Base-by-base conservation (phyloP, 768 basidiomycete species). In the Lentinula aciculospora region DNA sequence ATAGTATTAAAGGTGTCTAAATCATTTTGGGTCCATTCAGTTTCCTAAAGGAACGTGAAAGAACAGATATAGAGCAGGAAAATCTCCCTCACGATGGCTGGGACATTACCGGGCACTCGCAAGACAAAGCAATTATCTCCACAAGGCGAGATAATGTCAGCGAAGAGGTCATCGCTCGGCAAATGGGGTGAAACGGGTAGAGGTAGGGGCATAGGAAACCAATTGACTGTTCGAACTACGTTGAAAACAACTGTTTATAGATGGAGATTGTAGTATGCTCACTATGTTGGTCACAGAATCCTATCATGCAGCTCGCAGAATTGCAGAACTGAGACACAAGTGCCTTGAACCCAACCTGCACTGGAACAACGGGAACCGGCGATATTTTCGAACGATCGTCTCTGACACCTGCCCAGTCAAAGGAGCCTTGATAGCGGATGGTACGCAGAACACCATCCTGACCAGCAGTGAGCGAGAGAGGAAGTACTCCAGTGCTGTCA, bases 401-500 rank as follows among this genome's bases (percentile, higher is more conserved):
- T 15, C 60, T 36, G 58, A 40, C 29, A 28, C 28, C 19, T 39
- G 56, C 32, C 21, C 36, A 51, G 23, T 34, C 40, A 37, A 13
- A 21, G 15, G 28, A 5, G 12, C 45, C 17, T 53, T 19, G 13
- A 32, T 23, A 57, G 58, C 76, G 42, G 66, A 81, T 81, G 62
- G 66, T 56, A 8, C 27, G 40, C 8, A 56, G 3, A 15, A 56
- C 27, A 23, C 54, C 54, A 44, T 34, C 29, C 12, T 32, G 17
- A 25, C 25, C 13, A 17, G 40, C 10, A 31, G 44, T 56, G 13
- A 81, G 64, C 25, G 62, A 61, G 23, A 72, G 61, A 0, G 81
- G 82, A 7, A 89, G 71, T 7, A 83, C 56, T 0, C 62, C 62
- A 0, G 76, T 78, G n/a, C 67, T 66, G 51, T 86, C 82, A 25